Evolutionary conservation across 441 rosid genomes (phyloP), one percentile per base, ranked within the genome.

Genomic region (Corymbia calophylla): DNA sequence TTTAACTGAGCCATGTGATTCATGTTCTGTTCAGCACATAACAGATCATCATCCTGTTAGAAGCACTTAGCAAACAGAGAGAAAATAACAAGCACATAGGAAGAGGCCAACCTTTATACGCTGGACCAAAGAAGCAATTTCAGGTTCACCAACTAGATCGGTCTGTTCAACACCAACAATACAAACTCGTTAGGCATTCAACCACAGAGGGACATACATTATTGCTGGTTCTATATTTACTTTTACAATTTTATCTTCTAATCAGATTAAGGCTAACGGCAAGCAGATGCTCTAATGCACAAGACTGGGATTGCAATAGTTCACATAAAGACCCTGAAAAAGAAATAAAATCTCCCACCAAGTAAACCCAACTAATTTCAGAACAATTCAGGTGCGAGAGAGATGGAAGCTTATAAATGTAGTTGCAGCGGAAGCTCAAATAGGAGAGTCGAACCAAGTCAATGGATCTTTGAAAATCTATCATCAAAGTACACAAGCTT

Each of bases 131-230:
- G 94, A 93, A 89, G 94, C 82, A 87, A 97, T 87, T 70, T 93
- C 98, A 86, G 94, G 90, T 91, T 95, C 98, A 58, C 95, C 95
- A 88, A 98, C 98, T 92, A 98, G 99, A 93, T 97, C 98, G 87
- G 96, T 96, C 99, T 98, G 92, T 88, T 53, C 88, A 91, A 88
- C 66, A 93, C 49, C 51, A 87, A 91, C 8, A 89, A 86, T 23
- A 77, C 35, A 54, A 84, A 31, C 77, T 93, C 87, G 89, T 92
- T 90, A 14, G 81, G 90, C 62, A 39, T 90, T 58, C 51, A 12
- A 55, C 89, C 89, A 49, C 49, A 90, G 86, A 39, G 17, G 49
- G 14, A 77, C 84, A 77, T 77, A 70, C 35, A 62, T 29, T 62
- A 8, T 62, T 14, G 6, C 32, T n/a, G 70, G 70, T 62, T 62